Conservation (phyloP, 2,329 filamentous ascomycete species). For the Graphilbum sp. region DNA sequence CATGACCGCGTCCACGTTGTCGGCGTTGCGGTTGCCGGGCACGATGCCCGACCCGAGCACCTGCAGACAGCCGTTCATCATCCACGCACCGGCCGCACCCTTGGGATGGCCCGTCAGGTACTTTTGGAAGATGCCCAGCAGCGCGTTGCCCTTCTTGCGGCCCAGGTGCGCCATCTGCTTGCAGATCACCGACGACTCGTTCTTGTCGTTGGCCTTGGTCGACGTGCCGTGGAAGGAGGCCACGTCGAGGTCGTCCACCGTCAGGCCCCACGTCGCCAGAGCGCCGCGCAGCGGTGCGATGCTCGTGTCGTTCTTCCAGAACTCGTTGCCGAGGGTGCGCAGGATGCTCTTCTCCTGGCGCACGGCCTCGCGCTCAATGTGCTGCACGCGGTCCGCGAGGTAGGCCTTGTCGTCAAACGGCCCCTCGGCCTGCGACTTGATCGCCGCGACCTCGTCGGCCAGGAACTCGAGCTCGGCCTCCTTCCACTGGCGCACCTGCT, state of each 20-base stretch:
- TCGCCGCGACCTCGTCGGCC: slow-evolving; percentile 79
- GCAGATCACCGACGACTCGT: slow-evolving; percentile 94
- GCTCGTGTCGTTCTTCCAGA: slow-evolving; percentile 90
- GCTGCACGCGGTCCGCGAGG: slow-evolving; percentile 63
- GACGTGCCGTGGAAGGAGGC: slow-evolving; percentile 99
- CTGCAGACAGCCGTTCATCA: slow-evolving; percentile 97
- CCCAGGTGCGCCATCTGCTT: slow-evolving; percentile 91
- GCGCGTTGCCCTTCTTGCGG: slow-evolving; percentile 87
- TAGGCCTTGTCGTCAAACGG: slow-evolving; percentile 71
- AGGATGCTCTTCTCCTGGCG: slow-evolving; percentile 90
- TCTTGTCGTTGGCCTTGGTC: slow-evolving; percentile 98
- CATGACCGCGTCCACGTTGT: slow-evolving; percentile 93
- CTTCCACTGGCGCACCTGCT: slow-evolving; percentile 91
- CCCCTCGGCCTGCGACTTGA: slow-evolving; percentile 59
- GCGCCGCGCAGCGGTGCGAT: slow-evolving; percentile 94
- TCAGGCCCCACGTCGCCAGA: slow-evolving; percentile 93
- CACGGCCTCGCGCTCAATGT: slow-evolving; percentile 76
- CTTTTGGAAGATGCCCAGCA: slow-evolving; percentile 98
- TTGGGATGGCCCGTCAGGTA: slow-evolving; percentile 98
- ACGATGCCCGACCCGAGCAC: slow-evolving; percentile 88
- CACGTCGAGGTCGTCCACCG: slow-evolving; percentile 85
- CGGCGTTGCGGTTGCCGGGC: slow-evolving; percentile 92
- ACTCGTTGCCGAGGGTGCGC: slow-evolving; percentile 88
- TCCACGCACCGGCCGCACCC: slow-evolving; percentile 97
- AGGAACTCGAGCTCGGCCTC: slow-evolving; percentile 88